phyloP scores from a whole-genome alignment of 208 protist species.

The Balamuthia mandrillaris region DNA sequence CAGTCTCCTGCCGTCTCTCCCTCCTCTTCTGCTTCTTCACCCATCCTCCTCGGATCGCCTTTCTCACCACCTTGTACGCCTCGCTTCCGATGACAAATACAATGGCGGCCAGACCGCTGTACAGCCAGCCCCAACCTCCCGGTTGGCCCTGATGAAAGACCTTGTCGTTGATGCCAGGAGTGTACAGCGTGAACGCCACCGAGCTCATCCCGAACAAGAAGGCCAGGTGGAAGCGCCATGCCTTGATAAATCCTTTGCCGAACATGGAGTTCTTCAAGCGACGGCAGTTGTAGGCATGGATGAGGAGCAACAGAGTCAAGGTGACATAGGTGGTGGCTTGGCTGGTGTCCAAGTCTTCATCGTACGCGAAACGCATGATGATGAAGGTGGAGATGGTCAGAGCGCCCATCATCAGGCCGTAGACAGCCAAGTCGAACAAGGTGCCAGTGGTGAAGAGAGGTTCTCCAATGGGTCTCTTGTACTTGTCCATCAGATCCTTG shows the following conservation, averaged over 20 bases:
- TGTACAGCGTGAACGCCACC: slow-evolving; percentile 17
- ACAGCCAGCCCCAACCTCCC: not conserved
- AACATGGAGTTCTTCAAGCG: not conserved
- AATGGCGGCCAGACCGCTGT: not conserved
- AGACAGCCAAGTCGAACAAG: too few relatives aligned
- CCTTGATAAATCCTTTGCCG: slow-evolving; percentile 15
- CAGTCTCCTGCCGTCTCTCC: too few relatives aligned
- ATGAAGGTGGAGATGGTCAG: not conserved
- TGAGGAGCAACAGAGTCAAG: not conserved
- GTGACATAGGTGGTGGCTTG: slow-evolving; percentile 30
- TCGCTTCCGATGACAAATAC: not conserved
- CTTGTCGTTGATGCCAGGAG: not conserved
- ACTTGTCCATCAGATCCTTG: slow-evolving; percentile 77
- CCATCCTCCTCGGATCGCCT: too few relatives aligned
- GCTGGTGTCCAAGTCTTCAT: not conserved
- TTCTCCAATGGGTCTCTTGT: not conserved
- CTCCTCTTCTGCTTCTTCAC: too few relatives aligned
- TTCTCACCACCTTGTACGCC: slow-evolving; percentile 25
- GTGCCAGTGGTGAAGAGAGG: not conserved
- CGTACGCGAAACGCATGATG: not conserved
- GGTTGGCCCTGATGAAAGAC: not conserved
- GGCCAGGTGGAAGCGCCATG: slow-evolving; percentile 9
- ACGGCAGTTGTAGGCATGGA: slow-evolving; percentile 28
- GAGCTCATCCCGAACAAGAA: slow-evolving; percentile 30
- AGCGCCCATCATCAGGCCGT: slow-evolving; percentile 8